Percentiles rank a stretch among this genome's conserved stretches.
phyloP scores from a whole-genome alignment of 257 asterid species.

The Ocimum tenuiflorum region DNA sequence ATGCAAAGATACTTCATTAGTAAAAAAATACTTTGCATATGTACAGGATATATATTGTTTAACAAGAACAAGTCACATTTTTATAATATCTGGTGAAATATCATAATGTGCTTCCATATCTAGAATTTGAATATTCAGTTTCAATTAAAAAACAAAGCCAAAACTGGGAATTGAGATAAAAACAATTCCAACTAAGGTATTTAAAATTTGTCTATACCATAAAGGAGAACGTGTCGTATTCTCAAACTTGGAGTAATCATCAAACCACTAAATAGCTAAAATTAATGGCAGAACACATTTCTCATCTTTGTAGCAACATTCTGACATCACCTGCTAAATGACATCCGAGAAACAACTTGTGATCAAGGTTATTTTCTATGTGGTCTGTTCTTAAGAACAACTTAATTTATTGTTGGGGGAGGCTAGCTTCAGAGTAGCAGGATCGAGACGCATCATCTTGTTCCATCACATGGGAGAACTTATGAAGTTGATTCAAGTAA shows the following conservation, averaged over 20 bases:
- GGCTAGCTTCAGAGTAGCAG: background rate
- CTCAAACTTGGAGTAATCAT: no score
- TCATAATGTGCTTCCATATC: background rate
- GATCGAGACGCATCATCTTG: background rate
- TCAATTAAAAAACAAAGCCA: background rate
- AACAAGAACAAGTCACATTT: no score
- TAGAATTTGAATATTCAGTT: background rate
- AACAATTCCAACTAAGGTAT: background rate
- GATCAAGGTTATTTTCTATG: no score
- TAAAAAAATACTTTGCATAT: no score
- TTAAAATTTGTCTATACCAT: background rate
- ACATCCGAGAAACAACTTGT: background rate
- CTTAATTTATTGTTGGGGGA: background rate
- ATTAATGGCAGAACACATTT: background rate
- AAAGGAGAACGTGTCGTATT: no score
- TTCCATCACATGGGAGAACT: background rate
- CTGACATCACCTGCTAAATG: background rate
- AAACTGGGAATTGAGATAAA: background rate
- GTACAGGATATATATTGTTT: no score
- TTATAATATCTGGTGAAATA: background rate
- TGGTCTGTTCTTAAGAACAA: background rate
- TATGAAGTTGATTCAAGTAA: background rate
- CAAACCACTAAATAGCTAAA: background rate
- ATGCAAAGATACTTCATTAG: no score
- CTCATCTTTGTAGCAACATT: background rate